These are phyloP conservation scores for Zopfia rhizophila DNA, from an alignment of 2,329 filamentous ascomycete genomes.

Conservation along the genomic window DNA sequence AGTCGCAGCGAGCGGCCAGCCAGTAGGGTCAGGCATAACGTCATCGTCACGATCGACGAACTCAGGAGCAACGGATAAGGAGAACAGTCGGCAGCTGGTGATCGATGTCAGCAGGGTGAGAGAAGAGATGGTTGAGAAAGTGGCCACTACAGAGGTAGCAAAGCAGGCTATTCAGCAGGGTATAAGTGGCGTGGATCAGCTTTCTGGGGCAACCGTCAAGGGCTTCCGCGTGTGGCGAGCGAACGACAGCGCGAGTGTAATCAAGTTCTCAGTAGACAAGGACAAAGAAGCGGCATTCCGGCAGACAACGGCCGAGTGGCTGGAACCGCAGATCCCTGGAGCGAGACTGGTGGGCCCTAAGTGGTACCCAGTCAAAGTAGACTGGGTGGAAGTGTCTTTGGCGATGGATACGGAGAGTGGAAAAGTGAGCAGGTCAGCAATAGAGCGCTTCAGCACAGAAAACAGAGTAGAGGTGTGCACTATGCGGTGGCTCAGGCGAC, in stretches of 20 bases:
- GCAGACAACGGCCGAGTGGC: slow-evolving; percentile 25
- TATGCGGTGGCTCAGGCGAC: slow-evolving; percentile 15
- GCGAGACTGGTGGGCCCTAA: slow-evolving; percentile 25
- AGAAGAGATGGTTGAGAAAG: slow-evolving; percentile 13
- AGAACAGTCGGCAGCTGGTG: slow-evolving; percentile 17
- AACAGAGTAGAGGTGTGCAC: slow-evolving; percentile 21
- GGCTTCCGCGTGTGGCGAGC: slow-evolving; percentile 16
- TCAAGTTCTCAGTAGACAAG: slow-evolving; percentile 26
- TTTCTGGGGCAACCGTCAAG: slow-evolving; percentile 17
- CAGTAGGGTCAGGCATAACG: slow-evolving; percentile 10
- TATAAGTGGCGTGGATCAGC: slow-evolving; percentile 16
- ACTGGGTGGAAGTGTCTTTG: slow-evolving; percentile 23
- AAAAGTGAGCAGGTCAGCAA: slow-evolving; percentile 18
- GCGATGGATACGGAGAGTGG: slow-evolving; percentile 22
- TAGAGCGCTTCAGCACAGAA: slow-evolving; percentile 18
- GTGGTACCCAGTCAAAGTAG: slow-evolving; percentile 22
- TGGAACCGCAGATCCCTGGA: slow-evolving; percentile 19
- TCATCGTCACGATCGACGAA: slow-evolving; percentile 8
- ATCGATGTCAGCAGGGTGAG: slow-evolving; percentile 16
- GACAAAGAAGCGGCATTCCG: slow-evolving; percentile 25
- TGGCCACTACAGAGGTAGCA: slow-evolving; percentile 16
- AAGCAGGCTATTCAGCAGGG: slow-evolving; percentile 20
- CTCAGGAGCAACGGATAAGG: slow-evolving; percentile 8
- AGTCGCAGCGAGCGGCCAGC: slow-evolving; percentile 15
- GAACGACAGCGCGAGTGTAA: slow-evolving; percentile 21